phyloP scores from a whole-genome alignment of 208 protist species.

The Acanthamoeba triangularis region DNA sequence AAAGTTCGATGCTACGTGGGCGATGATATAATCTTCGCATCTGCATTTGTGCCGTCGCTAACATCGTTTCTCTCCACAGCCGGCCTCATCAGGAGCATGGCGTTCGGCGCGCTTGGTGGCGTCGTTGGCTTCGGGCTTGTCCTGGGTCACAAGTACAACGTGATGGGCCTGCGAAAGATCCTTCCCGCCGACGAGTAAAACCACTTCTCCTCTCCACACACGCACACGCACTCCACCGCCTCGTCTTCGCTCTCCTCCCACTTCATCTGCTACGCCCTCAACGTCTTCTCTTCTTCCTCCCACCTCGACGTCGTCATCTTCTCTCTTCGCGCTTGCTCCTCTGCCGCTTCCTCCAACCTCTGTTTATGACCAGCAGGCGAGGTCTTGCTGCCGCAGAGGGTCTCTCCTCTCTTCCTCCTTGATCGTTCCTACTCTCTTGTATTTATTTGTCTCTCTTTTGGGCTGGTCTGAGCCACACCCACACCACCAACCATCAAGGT shows the following conservation, averaged over 20 bases:
- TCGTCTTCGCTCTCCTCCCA: neutral
- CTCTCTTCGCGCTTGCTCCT: neutral
- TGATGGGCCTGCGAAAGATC: slow-evolving; percentile 54
- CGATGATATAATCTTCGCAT: too few species aligned
- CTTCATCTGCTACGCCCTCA: neutral
- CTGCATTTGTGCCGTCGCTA: too few species aligned
- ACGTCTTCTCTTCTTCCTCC: neutral
- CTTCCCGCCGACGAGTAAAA: slow-evolving; percentile 49
- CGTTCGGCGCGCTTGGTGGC: neutral
- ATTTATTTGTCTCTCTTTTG: neutral
- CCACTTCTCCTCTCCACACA: neutral
- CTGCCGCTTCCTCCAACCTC: neutral
- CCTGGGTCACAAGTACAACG: neutral
- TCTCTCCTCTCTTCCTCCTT: neutral
- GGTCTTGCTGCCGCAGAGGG: neutral
- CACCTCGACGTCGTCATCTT: too few species aligned
- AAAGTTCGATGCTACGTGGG: neutral
- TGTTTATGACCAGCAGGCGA: neutral
- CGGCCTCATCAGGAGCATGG: slow-evolving; percentile 1
- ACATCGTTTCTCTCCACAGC: neutral
- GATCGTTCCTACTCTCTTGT: neutral
- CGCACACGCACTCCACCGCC: neutral
- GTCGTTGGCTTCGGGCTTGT: neutral
- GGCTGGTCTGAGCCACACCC: neutral
- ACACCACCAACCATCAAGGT: neutral